Conservation (phyloP, 306 rosid species). For the Quercus rubra region DNA sequence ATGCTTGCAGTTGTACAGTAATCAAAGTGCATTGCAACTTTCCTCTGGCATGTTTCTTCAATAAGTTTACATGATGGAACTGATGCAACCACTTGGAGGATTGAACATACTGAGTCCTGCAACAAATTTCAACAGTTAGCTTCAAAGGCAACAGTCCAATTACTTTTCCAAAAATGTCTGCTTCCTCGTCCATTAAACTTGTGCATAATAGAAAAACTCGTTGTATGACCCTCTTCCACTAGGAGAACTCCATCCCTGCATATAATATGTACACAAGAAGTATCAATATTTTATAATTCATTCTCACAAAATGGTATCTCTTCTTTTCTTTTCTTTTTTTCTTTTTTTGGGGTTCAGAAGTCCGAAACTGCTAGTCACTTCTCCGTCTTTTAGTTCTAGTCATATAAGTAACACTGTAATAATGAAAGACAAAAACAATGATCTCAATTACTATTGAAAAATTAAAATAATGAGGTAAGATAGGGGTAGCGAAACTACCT, state of each 20-base stretch:
- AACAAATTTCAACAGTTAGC: constrained; percentile 81
- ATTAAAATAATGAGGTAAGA: constrained; percentile 20
- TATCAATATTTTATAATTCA: constrained; percentile 66
- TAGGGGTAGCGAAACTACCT: constrained; percentile 64
- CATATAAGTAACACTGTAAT: constrained; percentile 36
- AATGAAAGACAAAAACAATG: constrained; percentile 25
- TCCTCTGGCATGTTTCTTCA: constrained; percentile 75
- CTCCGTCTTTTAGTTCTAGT: constrained; percentile 58
- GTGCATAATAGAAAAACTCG: constrained; percentile 82
- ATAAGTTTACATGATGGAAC: constrained; percentile 73
- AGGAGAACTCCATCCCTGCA: constrained; percentile 97
- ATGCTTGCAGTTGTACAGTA: constrained; percentile 79
- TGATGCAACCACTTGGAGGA: constrained; percentile 77
- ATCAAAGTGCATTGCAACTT: constrained; percentile 86
- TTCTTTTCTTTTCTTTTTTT: constrained; percentile 45
- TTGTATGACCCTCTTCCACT: constrained; percentile 85
- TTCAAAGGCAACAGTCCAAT: constrained; percentile 42
- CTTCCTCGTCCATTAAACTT: constrained; percentile 89
- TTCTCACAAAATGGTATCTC: constrained; percentile 53
- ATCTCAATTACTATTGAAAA: constrained; percentile 24
- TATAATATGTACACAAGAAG: constrained; percentile 67
- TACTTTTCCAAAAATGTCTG: constrained; percentile 78
- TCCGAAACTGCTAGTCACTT: constrained; percentile 66
- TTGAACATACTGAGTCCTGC: constrained; percentile 91
- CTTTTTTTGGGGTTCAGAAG: constrained; percentile 31